Percentiles rank a stretch among this genome's conserved stretches.
These are phyloP conservation scores for Leptoxyphium fumago DNA, from an alignment of 2,329 filamentous ascomycete genomes.

Conservation along the genomic window DNA sequence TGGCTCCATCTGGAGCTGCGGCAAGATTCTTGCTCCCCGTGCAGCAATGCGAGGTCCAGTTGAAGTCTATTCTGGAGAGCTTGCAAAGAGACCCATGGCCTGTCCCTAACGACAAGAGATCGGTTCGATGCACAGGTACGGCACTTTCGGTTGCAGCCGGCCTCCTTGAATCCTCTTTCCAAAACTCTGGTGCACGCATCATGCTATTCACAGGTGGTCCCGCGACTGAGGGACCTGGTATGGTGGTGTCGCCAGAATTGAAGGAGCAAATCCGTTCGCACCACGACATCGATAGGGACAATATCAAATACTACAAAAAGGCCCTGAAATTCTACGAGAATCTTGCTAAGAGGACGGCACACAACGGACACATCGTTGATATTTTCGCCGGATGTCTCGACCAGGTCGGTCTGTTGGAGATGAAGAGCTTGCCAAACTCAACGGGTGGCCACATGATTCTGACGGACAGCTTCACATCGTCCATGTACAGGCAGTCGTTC, in stretches of 20 bases:
- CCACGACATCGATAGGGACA: conserved; percentile 96
- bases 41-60: conserved; percentile 89
- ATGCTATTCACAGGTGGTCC: conserved; percentile 96
- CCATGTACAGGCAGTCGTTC: conserved; percentile 99
- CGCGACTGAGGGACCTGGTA: conserved; percentile 87
- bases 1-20: conserved; percentile 62
- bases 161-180: conserved; percentile 83
- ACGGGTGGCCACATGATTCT: conserved; percentile 97
- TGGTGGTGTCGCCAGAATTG: conserved; percentile 90
- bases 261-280: conserved; percentile 95
- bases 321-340: conserved; percentile 96
- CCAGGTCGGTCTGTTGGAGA: conserved; percentile 91
- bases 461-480: conserved; percentile 95
- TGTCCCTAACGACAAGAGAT: conserved; percentile 81
- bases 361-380: conserved; percentile 95
- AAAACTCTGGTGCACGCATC: conserved; percentile 85
- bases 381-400: conserved; percentile 96
- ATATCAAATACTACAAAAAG: conserved; percentile 99
- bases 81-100: conserved; percentile 97
- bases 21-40: conserved; percentile 87
- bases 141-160: conserved; percentile 92
- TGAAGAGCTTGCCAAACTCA: conserved; percentile 93
- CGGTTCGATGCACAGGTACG: conserved; percentile 83
- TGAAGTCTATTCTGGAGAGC: conserved; percentile 89
- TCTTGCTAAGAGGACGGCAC: conserved; percentile 81